These are phyloP conservation scores for Sonneratia alba DNA, from an alignment of 345 rosid species.

Conservation along the genomic window DNA sequence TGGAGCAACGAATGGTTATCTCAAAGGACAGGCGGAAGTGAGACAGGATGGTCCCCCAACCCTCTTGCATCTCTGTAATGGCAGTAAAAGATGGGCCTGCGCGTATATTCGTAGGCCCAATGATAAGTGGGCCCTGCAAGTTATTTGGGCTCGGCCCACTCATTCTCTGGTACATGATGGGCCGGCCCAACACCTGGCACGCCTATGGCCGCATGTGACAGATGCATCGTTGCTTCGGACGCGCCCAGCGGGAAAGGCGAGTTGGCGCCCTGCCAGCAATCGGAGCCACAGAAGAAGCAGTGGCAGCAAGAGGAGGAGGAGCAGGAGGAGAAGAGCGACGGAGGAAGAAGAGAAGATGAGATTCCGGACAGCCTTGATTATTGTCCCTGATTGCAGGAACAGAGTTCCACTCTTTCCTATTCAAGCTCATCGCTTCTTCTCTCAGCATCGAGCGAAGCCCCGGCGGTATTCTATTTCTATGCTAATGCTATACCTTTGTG, in stretches of 20 bases:
- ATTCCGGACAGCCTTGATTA: not conserved
- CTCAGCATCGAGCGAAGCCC: slow-evolving; percentile 2
- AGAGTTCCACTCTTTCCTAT: slow-evolving; percentile 7
- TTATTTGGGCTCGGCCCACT: too few species aligned
- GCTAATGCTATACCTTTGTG: not conserved
- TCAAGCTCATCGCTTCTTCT: slow-evolving; percentile 4
- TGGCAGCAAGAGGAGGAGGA: not conserved
- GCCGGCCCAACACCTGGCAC: not conserved
- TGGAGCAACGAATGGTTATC: too few species aligned
- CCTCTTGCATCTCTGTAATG: too few species aligned
- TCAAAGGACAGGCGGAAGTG: too few species aligned
- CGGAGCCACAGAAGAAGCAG: not conserved
- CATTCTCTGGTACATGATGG: not conserved
- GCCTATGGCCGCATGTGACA: not conserved
- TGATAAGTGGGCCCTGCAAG: too few species aligned
- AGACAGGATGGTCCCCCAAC: too few species aligned
- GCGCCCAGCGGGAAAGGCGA: not conserved
- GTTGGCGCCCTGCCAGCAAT: not conserved
- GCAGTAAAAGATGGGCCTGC: too few species aligned
- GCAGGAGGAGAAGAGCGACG: not conserved
- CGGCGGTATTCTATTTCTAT: not conserved
- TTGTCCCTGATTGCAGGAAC: slow-evolving; percentile 3
- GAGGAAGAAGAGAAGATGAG: slow-evolving; percentile 4
- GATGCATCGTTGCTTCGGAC: not conserved
- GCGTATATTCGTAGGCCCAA: too few species aligned